phyloP scores from a whole-genome alignment of 768 basidiomycete genomes.

The Lactifluus echinatus region DNA sequence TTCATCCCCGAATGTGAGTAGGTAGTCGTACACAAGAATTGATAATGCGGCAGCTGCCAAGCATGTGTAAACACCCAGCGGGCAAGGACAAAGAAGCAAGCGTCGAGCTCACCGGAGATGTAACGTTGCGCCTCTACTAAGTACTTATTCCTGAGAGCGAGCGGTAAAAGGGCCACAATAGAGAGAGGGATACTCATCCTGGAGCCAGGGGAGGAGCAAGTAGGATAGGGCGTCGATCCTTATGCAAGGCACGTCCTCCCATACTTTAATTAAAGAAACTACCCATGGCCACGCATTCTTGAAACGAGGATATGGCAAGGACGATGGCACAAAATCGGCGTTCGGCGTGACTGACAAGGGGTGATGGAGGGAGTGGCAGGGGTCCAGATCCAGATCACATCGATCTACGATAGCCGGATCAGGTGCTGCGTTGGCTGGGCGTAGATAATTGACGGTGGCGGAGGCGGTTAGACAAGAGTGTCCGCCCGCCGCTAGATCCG shows the following conservation, averaged over 20 bases:
- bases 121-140: conserved; percentile 5
- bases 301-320: background rate
- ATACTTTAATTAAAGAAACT: conserved; percentile 6
- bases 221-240: background rate
- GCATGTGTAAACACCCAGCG: background rate
- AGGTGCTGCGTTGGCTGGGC: background rate
- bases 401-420: background rate
- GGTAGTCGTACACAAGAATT: conserved; percentile 36
- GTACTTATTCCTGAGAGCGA: background rate
- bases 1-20: conserved; percentile 35
- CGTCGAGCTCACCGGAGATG: background rate
- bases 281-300: background rate
- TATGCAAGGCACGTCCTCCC: background rate
- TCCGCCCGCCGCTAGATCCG: too few species aligned
- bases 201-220: background rate
- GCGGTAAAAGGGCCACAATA: background rate
- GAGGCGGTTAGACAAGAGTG: too few species aligned
- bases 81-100: background rate
- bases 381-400: conserved; percentile 9
- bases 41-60: conserved; percentile 27
- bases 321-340: too few species aligned
- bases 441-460: background rate
- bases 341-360: too few species aligned
- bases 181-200: background rate
- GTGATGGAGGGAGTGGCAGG: background rate